A percentile compares a stretch with the other conserved stretches of the same genome.
Evolutionary conservation across 2,329 filamentous ascomycete genomes (phyloP).

Genomic region (Botryotinia globosa): DNA sequence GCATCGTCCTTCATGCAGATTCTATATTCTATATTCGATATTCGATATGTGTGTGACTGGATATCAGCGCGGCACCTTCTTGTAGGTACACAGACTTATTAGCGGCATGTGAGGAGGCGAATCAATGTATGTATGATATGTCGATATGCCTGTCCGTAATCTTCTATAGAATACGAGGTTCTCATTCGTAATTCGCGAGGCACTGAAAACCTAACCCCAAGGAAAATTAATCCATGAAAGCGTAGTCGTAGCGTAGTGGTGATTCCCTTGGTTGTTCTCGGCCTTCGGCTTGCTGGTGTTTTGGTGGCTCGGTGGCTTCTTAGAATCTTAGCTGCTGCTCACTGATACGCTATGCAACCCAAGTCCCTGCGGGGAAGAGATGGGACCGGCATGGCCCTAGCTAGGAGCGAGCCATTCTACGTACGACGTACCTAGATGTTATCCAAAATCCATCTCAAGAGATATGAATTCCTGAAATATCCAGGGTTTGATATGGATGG

Average conservation of each 20-base stretch:
- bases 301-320: too few species aligned
- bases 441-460: not conserved
- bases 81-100: constrained; percentile 9
- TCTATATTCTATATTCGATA: too few species aligned
- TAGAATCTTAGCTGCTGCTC: not conserved
- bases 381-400: not conserved
- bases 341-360: not conserved
- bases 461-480: not conserved
- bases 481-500: not conserved
- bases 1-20: constrained; percentile 10
- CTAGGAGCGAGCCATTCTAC: too few species aligned
- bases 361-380: constrained; percentile 7
- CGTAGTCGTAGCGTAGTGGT: not conserved
- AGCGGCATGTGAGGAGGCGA: constrained; percentile 14
- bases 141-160: constrained; percentile 1
- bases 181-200: not conserved
- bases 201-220: too few species aligned
- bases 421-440: too few species aligned
- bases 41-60: constrained; percentile 18
- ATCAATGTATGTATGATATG: constrained; percentile 3
- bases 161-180: constrained; percentile 3
- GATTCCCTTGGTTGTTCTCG: constrained; percentile 8
- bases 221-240: constrained; percentile 2
- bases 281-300: not conserved
- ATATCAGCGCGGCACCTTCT: constrained; percentile 14